phyloP scores from a whole-genome alignment of 148 eudicot genomes.

The Selenicereus undatus region DNA sequence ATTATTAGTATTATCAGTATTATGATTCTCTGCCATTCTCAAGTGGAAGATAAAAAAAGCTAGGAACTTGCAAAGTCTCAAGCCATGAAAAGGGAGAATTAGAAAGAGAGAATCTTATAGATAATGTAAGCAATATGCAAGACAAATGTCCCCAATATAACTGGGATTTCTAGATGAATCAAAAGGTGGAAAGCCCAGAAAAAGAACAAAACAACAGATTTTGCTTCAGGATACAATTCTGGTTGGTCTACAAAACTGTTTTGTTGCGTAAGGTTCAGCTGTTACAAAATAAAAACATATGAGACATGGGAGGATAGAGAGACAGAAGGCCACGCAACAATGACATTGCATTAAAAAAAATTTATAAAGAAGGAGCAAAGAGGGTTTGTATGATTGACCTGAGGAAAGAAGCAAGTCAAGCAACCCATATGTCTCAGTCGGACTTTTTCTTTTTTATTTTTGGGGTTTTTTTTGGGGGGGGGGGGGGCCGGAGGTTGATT shows the following conservation, averaged over 20 bases:
- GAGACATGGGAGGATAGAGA: background rate
- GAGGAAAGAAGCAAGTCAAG: no score
- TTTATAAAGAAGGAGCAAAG: no score
- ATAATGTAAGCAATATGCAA: slow-evolving; percentile 10
- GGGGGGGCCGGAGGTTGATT: no score
- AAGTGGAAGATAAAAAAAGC: background rate
- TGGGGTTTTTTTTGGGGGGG: no score
- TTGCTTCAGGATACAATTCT: background rate
- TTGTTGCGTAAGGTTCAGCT: background rate
- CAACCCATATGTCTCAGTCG: no score
- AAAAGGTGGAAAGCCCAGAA: slow-evolving; percentile 18
- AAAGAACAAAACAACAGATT: slow-evolving; percentile 22
- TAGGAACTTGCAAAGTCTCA: slow-evolving; percentile 6
- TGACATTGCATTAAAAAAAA: no score
- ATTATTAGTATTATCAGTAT: slow-evolving; percentile 18
- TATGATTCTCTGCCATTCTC: slow-evolving; percentile 32
- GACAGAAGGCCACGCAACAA: background rate
- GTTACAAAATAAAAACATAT: background rate
- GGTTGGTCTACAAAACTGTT: background rate
- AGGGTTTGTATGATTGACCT: no score
- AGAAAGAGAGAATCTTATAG: background rate
- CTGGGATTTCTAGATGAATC: slow-evolving; percentile 24
- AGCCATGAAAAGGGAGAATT: background rate
- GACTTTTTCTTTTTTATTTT: no score
- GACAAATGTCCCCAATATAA: background rate